phyloP scores from a whole-genome alignment of 306 rosid species.

The Vigna mungo region DNA sequence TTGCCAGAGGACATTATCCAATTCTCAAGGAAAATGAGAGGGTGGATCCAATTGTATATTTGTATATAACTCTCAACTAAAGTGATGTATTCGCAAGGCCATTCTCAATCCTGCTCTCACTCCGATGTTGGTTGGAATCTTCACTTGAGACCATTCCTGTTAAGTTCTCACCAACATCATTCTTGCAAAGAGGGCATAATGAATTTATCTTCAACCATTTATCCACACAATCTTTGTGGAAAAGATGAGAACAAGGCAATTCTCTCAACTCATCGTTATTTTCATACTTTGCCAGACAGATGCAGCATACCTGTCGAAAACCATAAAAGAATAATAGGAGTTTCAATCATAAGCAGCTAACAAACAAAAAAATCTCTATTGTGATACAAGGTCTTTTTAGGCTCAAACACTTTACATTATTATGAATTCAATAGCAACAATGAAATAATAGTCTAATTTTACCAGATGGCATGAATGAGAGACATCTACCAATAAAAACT shows the following conservation, averaged over 20 bases:
- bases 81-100: conserved; percentile 41
- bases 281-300: conserved; percentile 87
- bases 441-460: conserved; percentile 15
- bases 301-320: conserved; percentile 84
- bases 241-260: conserved; percentile 89
- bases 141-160: conserved; percentile 50
- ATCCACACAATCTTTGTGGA: conserved; percentile 95
- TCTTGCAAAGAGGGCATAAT: conserved; percentile 92
- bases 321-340: conserved; percentile 32
- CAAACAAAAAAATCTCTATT: neutral
- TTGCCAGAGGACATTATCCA: conserved; percentile 37
- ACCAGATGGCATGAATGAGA: conserved; percentile 5
- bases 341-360: conserved; percentile 29
- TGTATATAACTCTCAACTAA: conserved; percentile 38
- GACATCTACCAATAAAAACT: neutral
- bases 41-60: conserved; percentile 23
- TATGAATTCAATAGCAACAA: neutral
- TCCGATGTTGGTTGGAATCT: conserved; percentile 56
- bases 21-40: conserved; percentile 40
- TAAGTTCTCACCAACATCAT: conserved; percentile 67
- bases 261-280: conserved; percentile 91
- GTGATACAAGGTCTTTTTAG: conserved; percentile 15
- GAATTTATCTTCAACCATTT: conserved; percentile 97
- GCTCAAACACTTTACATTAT: neutral
- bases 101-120: conserved; percentile 50